Evolutionary conservation across 352 stramenopile genomes (phyloP), one percentile per base, ranked within the genome.

Genomic region (Peronospora belbahrii): DNA sequence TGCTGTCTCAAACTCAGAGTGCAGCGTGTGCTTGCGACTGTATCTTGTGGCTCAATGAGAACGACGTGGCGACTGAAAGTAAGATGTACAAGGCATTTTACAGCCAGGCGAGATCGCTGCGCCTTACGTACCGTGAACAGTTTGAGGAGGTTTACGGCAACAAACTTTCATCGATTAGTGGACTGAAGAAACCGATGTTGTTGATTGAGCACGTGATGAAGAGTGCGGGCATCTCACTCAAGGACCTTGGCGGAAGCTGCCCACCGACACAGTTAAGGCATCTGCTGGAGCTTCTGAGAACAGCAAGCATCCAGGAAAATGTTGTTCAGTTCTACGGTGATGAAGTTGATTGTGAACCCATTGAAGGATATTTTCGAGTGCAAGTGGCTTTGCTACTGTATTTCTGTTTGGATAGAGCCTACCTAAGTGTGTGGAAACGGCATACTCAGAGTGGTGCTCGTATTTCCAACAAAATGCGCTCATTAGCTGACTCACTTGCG

Each of bases 191-290:
- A 10, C 70, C 73, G 4, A 65, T 83, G 53, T 52, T 87, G 19
- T 52, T 88, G 36, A 87, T 88, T 39, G 75, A 88, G 44, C 65
- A 83, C 40, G 73, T 88, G 17, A 83, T 87, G 67, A 74, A 87
- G 34, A 85, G 77, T 42, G 78, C 78, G 8, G 65, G 62, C 15
- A 42, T 77, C 10, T 61, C 65, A 14, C 22, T 62, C 2, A 35
- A 68, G n/a, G 42, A 70, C n/a, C 42, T 67, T 14, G 70, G 67
- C 14, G 65, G 67, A 20, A 67, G 52, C 38, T 74, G 56, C 22
- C 70, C 70, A n/a, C 64, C 65, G 11, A 67, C 63, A 1, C 69
- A 77, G 31, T 44, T 89, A 10, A 62, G 40, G 30, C 64, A 85
- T 14, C 23, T 90, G 11, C 56, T 88, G 20, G 52, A 83, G 30